phyloP scores from a whole-genome alignment of 495 filamentous ascomycete species.

The Penicillium bovifimosum region DNA sequence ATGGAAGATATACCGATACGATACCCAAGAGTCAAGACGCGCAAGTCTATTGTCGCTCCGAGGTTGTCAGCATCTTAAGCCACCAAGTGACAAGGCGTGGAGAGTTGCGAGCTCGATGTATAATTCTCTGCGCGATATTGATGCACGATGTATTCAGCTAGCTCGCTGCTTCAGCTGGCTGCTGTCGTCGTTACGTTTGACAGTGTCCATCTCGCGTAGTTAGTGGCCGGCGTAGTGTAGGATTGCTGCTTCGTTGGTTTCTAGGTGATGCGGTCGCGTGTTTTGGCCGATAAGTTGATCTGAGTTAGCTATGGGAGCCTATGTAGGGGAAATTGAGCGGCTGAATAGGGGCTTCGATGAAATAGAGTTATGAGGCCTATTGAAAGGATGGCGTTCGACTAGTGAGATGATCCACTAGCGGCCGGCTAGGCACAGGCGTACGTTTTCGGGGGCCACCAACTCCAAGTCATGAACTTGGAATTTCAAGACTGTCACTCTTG shows the following conservation, averaged over 20 bases:
- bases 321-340: neutral
- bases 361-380: neutral
- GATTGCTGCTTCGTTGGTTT: neutral
- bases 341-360: neutral
- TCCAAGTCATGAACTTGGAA: conserved; percentile 7
- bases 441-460: neutral
- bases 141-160: neutral
- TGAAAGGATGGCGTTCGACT: neutral
- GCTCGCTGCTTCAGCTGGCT: neutral
- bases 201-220: no score
- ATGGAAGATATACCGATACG: no score
- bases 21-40: no score
- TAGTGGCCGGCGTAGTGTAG: neutral
- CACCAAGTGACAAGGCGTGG: no score
- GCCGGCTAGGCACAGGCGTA: neutral
- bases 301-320: no score
- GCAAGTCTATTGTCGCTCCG: no score
- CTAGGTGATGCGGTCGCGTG: neutral
- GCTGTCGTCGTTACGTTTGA: no score
- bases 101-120: no score
- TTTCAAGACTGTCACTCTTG: conserved; percentile 1
- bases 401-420: neutral
- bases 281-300: neutral
- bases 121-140: no score
- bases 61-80: no score